These are phyloP conservation scores for Dunaliella primolecta DNA, from an alignment of 139 green algal genomes.

Conservation along the genomic window DNA sequence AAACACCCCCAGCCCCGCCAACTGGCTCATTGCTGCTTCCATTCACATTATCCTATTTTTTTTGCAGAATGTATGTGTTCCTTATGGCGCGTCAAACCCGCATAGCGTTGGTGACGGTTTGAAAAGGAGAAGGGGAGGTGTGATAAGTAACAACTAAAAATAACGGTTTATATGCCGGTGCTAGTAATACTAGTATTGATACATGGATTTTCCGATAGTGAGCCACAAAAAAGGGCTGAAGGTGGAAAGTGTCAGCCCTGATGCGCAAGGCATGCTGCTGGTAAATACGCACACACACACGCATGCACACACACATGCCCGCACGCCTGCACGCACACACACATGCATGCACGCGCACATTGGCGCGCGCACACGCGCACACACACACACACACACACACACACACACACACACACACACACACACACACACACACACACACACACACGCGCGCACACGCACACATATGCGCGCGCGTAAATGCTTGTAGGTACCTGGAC, in stretches of 20 bases:
- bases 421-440: constrained; percentile 4
- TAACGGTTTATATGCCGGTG: no score
- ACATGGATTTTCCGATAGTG: background rate
- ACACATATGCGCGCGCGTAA: background rate
- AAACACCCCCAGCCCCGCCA: background rate
- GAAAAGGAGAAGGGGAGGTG: no score
- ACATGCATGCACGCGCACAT: background rate
- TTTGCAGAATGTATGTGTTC: no score
- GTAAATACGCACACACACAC: background rate
- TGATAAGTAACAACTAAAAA: no score
- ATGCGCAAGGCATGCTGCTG: background rate
- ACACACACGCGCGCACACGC: background rate
- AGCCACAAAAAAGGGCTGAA: background rate
- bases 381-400: background rate
- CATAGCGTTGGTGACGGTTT: no score
- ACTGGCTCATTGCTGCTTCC: background rate
- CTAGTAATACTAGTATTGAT: no score
- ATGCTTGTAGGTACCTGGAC: background rate
- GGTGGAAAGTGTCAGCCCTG: background rate
- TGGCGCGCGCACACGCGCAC: background rate
- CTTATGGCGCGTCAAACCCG: no score
- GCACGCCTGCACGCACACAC: background rate
- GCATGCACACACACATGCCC: background rate
- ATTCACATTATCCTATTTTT: no score
- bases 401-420: constrained; percentile 2